Base-by-base conservation (phyloP, 176 grass and related monocot genomes). In the Rhynchospora pubera region DNA sequence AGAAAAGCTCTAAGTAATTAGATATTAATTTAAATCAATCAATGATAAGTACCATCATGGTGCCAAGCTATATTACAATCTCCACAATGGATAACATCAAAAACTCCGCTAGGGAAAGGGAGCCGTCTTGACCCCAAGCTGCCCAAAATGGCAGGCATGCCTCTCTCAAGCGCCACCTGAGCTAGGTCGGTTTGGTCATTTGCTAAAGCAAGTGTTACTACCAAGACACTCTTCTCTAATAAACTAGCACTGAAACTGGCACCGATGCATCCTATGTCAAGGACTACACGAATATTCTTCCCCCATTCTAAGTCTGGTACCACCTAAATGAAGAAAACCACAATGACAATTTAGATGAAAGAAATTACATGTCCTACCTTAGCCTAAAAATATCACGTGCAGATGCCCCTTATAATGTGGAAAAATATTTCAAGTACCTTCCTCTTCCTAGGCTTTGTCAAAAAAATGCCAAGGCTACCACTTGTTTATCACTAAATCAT, bases 271-370 rank as follows among this genome's bases (percentile, higher is more conserved):
- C 92, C 90, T 63, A 98, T 91, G 80, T 98, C 92, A 79, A 98
- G 84, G 65, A 94, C 18, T 80, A 89, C 43, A 10, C 87, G 95
- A 64, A 98, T 98, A 81, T 98, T 98, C 88, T 94, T 98, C 48
- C 95, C 95, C 90, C 90, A 98, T 82, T 98, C 92, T 82, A 98
- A 87, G 83, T 98, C 95, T 46, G 95, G 95, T 88, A 83, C 95
- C 90, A 94, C 90, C 95, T 98, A 77, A 68, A 62, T 58, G 85
- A 75, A 85, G 9, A 87, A 89, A 89, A 87, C 23, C 78, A 83
- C 51, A 59, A 69, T 57, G 62, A 74, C 76, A 24, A 70, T 59
- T 53, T 9, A 76, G 23, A 21, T 76, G 72, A 55, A 23, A 69
- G 65, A 69, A 75, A 47, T 53, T 30, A 14, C 12, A 75, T 53